Base-by-base conservation (phyloP, 2,329 filamentous ascomycete species). In the Ciborinia camelliae region DNA sequence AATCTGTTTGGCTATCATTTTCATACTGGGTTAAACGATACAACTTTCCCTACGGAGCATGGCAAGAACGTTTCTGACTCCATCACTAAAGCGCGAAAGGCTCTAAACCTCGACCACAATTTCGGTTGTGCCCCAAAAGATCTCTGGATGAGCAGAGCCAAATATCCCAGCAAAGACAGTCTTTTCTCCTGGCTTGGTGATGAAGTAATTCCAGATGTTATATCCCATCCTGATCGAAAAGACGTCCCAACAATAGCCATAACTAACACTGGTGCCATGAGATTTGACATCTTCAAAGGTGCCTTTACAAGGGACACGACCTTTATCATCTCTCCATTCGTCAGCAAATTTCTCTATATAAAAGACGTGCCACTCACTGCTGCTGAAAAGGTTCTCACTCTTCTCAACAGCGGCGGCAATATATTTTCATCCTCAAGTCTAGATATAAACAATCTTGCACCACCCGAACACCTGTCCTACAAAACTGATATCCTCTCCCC, bases 261-360 rank as follows among this genome's bases (percentile, higher is more conserved):
- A 59, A 82, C 90, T 64, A 99, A 99, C 77, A 97, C 91, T 0
- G 95, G 95, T 32, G 91, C 90, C 4, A 87, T 99, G 69, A 90
- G 95, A 52, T 99, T 98, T 76, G 95, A 99, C 76, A 90, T 99
- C 67, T 96, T 97, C 81, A 87, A 94, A 75, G 95, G 95, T 0
- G 81, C 88, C 0, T 98, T 98, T 74, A 98, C 95, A 0, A 86
- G 87, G 47, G 95, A 99, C 75, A 89, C 88, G 4, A 91, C 90
- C 0, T 98, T 87, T 74, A 88, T 94, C 47, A 83, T 98, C 35
- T 96, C 90, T 10, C 95, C 95, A 0, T 99, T 99, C 75, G 86
- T 86, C 2, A 96, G 89, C 76, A 85, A 84, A 1, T 90, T 97
- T 76, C 81, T 83, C 32, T 92, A 87, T 70, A 81, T 97, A 60